Base-by-base conservation (phyloP, 495 filamentous ascomycete genomes). In the Hypoxylon fragiforme region DNA sequence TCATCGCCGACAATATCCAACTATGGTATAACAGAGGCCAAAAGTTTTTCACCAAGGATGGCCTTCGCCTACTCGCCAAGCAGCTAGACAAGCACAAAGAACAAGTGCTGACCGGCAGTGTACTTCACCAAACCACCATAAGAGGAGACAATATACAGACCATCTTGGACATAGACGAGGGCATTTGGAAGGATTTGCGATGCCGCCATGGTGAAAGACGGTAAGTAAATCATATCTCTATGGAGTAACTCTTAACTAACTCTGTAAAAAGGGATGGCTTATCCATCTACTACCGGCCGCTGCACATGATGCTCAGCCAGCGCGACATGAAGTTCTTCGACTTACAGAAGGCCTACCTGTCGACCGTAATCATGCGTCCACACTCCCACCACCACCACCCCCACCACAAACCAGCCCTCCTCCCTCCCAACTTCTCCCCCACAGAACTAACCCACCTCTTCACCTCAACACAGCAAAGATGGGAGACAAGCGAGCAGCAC, bases 251-350 rank as follows among this genome's bases (percentile, higher is more conserved):
- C 1, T 16, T 12, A 8, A 34, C 45, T 57, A 39, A 57, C 24
- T 20, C 14, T n/a, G 3, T 9, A 15, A 26, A 16, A 57, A n/a
- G 54, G 0, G 3, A 18, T 7, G 47, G 30, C 0, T 47, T 47
- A 2, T 57, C 45, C 5, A 50, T 57, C 13, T 57, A 51, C 41
- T 57, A 57, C 42, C 46, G 54, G 2, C 24, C 18, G 1, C 21
- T 51, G 19, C 54, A 57, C 18, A n/a, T n/a, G 2, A 26, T 51
- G 18, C 2, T 18, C 7, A 7, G 2, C 7, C 32, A 44, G 3
- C 9, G 5, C 11, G 54, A 57, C 9, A 40, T 57, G 40, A 9
- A 7, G 7, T 3, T 5, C 0, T 43, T 26, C 32, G 24, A 53
- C 7, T 16, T 16, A 9, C 21, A 37, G 9, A 15, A 26, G 15